A percentile compares a stretch with the other conserved stretches of the same genome.
phyloP scores from a whole-genome alignment of 352 stramenopile genomes.

The Globisporangium spiculum region DNA sequence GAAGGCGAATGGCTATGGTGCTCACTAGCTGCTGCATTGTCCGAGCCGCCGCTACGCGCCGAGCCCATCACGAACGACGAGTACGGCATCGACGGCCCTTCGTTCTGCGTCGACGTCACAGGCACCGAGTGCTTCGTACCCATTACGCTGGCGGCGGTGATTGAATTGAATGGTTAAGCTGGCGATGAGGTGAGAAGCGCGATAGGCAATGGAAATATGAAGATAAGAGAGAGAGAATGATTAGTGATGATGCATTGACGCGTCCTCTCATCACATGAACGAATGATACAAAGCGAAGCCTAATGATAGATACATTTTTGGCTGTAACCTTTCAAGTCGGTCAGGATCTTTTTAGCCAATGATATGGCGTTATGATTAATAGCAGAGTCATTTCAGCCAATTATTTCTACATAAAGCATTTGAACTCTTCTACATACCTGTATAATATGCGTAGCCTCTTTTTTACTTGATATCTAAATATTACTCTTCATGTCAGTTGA shows the following conservation, averaged over 20 bases:
- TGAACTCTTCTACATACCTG: background rate
- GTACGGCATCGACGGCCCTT: conserved; percentile 15
- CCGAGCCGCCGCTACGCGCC: background rate
- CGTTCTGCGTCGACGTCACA: conserved; percentile 29
- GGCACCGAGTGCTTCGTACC: conserved; percentile 65
- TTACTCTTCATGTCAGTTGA: background rate
- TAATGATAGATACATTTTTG: conserved; percentile 3
- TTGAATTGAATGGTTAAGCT: background rate
- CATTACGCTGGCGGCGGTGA: conserved; percentile 24
- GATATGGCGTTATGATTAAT: background rate
- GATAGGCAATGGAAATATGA: background rate
- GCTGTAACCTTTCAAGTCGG: background rate
- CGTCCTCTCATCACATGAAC: background rate
- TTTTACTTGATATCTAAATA: background rate
- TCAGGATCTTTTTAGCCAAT: background rate
- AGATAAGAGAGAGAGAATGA: background rate
- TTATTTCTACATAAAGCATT: background rate
- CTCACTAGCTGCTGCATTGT: background rate
- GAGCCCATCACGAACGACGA: conserved; percentile 12
- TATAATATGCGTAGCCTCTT: background rate
- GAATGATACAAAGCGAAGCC: background rate
- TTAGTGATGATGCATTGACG: background rate
- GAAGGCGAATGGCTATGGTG: conserved; percentile 10
- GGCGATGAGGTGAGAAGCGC: background rate
- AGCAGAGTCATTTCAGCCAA: background rate